Conservation (phyloP, 768 basidiomycete genomes). For the Leccinum rimulosum region DNA sequence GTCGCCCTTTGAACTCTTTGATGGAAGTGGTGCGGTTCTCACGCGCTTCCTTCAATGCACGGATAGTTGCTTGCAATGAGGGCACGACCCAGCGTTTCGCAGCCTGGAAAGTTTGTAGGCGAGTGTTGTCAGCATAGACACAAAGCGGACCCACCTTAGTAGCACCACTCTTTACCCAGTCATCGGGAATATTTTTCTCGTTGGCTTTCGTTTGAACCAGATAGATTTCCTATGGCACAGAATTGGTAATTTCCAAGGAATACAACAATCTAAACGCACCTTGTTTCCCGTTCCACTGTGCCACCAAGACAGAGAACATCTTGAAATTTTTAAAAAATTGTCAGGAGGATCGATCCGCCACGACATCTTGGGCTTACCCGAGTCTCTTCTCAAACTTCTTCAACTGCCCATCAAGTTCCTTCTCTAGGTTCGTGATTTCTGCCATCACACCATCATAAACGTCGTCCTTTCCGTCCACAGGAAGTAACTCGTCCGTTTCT, state of each 20-base stretch:
- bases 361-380: conserved; percentile 43
- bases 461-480: conserved; percentile 81
- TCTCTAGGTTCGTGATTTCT: conserved; percentile 71
- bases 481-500: conserved; percentile 72
- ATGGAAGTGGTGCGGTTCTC: conserved; percentile 80
- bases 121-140: not conserved
- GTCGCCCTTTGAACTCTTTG: conserved; percentile 77
- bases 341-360: conserved; percentile 12
- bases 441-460: conserved; percentile 75
- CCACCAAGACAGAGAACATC: conserved; percentile 57
- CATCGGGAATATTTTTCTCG: conserved; percentile 66
- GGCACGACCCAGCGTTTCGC: conserved; percentile 77
- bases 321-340: conserved; percentile 36
- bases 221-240: conserved; percentile 75
- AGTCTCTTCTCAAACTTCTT: conserved; percentile 63
- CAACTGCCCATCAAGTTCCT: conserved; percentile 64
- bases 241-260: not conserved
- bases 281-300: conserved; percentile 84
- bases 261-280: conserved; percentile 34
- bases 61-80: conserved; percentile 65
- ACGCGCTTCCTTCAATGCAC: conserved; percentile 87
- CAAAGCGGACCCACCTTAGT: conserved; percentile 60
- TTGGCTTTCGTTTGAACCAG: conserved; percentile 69
- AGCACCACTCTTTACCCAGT: conserved; percentile 77
- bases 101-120: conserved; percentile 41